Percentiles rank a stretch among this genome's conserved stretches.
These are phyloP conservation scores for Lonicera japonica DNA, from an alignment of 129 eudicot species.

Conservation along the genomic window DNA sequence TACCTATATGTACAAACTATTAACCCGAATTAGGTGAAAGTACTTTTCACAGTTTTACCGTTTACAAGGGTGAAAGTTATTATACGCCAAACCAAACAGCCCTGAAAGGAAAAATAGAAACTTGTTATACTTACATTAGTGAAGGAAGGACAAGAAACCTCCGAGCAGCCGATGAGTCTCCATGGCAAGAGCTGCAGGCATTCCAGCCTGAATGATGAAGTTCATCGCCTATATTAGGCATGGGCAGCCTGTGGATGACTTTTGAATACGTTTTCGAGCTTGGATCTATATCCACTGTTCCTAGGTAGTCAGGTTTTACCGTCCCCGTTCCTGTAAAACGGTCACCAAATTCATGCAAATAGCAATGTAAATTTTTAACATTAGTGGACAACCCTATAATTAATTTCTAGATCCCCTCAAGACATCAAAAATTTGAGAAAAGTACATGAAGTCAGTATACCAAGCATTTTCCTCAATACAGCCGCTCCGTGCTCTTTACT, in stretches of 20 bases:
- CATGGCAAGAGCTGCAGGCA: conserved; percentile 92
- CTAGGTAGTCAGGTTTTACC: conserved; percentile 84
- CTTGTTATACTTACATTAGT: conserved; percentile 48
- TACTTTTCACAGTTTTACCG: neutral
- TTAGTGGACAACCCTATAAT: neutral
- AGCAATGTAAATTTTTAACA: neutral
- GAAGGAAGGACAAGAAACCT: conserved; percentile 91
- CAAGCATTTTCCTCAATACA: too few species aligned
- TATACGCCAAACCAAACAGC: neutral
- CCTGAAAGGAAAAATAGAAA: neutral
- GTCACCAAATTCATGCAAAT: neutral
- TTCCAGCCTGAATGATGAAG: conserved; percentile 98
- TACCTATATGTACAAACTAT: neutral
- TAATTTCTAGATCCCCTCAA: too few species aligned
- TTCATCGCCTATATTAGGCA: conserved; percentile 90
- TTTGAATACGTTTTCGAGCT: conserved; percentile 66
- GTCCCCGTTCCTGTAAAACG: conserved; percentile 62
- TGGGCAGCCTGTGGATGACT: conserved; percentile 86
- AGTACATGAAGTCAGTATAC: neutral
- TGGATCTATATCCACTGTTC: conserved; percentile 89
- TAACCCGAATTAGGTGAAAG: neutral
- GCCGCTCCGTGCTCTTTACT: too few species aligned
- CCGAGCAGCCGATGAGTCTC: conserved; percentile 66
- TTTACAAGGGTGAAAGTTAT: neutral
- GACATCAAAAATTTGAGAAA: neutral